These are phyloP conservation scores for Lachancea sp. DNA, from an alignment of 805 yeast genomes.

Conservation along the genomic window DNA sequence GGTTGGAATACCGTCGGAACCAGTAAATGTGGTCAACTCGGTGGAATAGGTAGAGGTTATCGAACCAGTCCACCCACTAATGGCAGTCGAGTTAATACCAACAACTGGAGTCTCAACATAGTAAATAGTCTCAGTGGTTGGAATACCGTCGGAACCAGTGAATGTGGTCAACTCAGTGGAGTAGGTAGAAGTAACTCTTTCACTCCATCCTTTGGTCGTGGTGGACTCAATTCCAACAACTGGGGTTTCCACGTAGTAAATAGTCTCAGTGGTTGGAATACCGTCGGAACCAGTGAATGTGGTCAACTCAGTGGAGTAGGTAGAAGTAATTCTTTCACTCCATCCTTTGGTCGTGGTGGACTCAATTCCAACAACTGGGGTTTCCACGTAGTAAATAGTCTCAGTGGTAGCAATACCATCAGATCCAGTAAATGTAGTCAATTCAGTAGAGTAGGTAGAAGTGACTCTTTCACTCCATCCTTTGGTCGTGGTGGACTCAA, in stretches of 20 bases:
- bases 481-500: constrained; percentile 6
- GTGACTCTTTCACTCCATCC: constrained; percentile 12
- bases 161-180: constrained; percentile 5
- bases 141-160: constrained; percentile 11
- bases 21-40: neutral
- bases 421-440: constrained; percentile 6
- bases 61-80: constrained; percentile 9
- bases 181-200: constrained; percentile 10
- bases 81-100: neutral
- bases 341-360: constrained; percentile 1
- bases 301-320: constrained; percentile 8
- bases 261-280: constrained; percentile 3
- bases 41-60: constrained; percentile 8
- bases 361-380: constrained; percentile 5
- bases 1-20: constrained; percentile 4
- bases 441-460: constrained; percentile 8
- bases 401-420: constrained; percentile 9
- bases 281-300: constrained; percentile 9
- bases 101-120: constrained; percentile 15
- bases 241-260: constrained; percentile 7
- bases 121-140: constrained; percentile 12
- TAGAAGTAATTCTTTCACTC: constrained; percentile 9
- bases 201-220: constrained; percentile 13
- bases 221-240: constrained; percentile 3
- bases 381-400: constrained; percentile 9